Percentiles rank a stretch among this genome's conserved stretches.
phyloP scores from a whole-genome alignment of 2,329 filamentous ascomycete species.

The Fusarium acutatum region DNA sequence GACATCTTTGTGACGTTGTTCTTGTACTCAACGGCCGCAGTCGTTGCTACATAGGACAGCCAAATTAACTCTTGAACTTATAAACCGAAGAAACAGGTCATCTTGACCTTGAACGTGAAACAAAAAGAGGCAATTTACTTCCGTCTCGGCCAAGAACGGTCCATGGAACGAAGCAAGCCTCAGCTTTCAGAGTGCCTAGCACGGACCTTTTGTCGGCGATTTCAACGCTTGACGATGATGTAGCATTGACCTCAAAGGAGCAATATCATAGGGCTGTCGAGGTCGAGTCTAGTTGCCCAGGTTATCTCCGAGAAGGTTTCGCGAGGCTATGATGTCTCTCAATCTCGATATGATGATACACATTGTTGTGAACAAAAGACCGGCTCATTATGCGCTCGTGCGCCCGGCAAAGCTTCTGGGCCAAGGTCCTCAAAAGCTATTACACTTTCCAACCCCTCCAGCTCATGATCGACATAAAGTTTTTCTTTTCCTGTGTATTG shows the following conservation, averaged over 20 bases:
- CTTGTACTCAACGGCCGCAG: slow-evolving; percentile 1
- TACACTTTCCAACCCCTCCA: slow-evolving; percentile 9
- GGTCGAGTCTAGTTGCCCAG: background rate
- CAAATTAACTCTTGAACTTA: slow-evolving; percentile 5
- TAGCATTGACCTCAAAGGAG: slow-evolving; percentile 3
- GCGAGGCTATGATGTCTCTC: background rate
- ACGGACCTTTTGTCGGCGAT: slow-evolving; percentile 4
- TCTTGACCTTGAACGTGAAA: slow-evolving; percentile 19
- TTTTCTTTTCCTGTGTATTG: slow-evolving; percentile 12
- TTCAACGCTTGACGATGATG: background rate
- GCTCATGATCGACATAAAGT: slow-evolving; percentile 23
- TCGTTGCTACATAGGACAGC: background rate
- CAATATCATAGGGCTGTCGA: slow-evolving; percentile 25
- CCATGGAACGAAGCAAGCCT: background rate
- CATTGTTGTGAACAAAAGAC: background rate
- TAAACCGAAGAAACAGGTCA: slow-evolving; percentile 27
- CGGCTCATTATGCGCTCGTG: background rate
- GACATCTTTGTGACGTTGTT: slow-evolving; percentile 9
- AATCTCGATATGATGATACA: background rate
- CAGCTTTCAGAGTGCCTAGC: slow-evolving; percentile 1
- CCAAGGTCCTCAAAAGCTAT: background rate
- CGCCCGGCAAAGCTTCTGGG: background rate
- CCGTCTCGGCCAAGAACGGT: background rate
- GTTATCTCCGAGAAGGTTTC: slow-evolving; percentile 2
- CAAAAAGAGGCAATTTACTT: background rate